phyloP scores from a whole-genome alignment of 192 early-diverging fungal genomes.

The Umbelopsis ramanniana region DNA sequence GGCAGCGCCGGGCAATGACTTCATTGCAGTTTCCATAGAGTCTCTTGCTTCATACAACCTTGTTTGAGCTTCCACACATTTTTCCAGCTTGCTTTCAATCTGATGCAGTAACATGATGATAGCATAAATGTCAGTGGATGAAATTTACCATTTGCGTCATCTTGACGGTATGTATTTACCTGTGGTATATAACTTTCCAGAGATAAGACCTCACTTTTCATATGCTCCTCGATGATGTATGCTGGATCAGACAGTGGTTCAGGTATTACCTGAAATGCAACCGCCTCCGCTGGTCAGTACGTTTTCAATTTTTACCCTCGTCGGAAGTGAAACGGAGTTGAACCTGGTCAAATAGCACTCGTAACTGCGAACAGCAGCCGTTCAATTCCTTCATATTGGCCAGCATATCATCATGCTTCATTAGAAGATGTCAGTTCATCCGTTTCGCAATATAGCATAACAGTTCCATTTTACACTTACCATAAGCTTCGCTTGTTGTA shows the following conservation, averaged over 20 bases:
- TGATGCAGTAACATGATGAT: not conserved
- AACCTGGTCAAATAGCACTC: conserved; percentile 34
- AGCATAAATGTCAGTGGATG: not conserved
- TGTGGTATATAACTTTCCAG: conserved; percentile 31
- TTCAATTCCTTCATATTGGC: conserved; percentile 30
- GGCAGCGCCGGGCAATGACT: conserved; percentile 32
- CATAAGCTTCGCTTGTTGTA: conserved; percentile 28
- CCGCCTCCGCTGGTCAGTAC: not conserved
- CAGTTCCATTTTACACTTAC: conserved; percentile 1
- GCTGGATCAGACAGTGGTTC: conserved; percentile 17
- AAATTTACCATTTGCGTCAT: not conserved
- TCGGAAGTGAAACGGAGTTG: not conserved
- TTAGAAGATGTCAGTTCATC: not conserved
- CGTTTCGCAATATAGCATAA: not conserved
- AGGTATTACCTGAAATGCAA: not conserved
- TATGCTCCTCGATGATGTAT: conserved; percentile 27
- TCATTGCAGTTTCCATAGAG: conserved; percentile 38
- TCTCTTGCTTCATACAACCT: conserved; percentile 36
- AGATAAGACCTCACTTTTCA: conserved; percentile 28
- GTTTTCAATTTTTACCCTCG: not conserved
- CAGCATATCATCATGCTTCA: conserved; percentile 29
- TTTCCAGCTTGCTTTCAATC: conserved; percentile 24
- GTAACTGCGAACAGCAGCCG: conserved; percentile 22
- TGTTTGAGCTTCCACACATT: conserved; percentile 22
- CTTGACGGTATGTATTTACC: conserved; percentile 4